Percentiles rank a stretch among this genome's conserved stretches.
Evolutionary conservation across 2,329 filamentous ascomycete genomes (phyloP).

Genomic region (Pezicula radicicola): DNA sequence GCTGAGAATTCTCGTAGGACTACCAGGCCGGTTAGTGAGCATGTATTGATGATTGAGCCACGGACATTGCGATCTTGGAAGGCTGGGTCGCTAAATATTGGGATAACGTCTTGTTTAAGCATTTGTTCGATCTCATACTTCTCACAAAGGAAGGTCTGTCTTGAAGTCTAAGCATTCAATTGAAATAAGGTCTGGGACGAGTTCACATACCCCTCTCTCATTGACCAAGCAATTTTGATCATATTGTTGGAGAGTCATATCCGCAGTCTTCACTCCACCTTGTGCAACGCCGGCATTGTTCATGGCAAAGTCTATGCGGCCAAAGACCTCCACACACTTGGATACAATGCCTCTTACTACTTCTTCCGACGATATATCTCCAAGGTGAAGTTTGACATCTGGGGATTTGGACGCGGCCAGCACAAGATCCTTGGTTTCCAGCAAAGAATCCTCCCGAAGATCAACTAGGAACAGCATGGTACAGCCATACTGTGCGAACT

Average conservation of each 20-base stretch:
- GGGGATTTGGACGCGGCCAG: not conserved
- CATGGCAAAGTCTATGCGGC: constrained; percentile 48
- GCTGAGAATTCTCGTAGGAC: constrained; percentile 6
- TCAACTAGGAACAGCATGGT: not conserved
- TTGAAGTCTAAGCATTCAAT: not conserved
- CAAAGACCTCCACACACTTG: constrained; percentile 35
- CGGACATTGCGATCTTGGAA: constrained; percentile 1
- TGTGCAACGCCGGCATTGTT: constrained; percentile 40
- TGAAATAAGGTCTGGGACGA: too few relatives aligned
- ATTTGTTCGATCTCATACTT: not conserved
- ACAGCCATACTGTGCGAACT: not conserved
- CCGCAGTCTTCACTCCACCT: constrained; percentile 8
- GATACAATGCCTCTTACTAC: not conserved
- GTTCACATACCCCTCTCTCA: not conserved
- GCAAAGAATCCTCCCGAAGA: not conserved
- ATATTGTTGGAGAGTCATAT: not conserved
- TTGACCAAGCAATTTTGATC: not conserved
- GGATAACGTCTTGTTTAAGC: not conserved
- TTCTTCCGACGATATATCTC: not conserved
- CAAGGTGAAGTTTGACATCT: not conserved
- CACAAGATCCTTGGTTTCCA: not conserved
- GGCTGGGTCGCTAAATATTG: too few relatives aligned
- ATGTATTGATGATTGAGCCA: constrained; percentile 21
- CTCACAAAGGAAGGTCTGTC: not conserved
- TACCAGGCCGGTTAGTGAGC: constrained; percentile 12